Evolutionary conservation across 768 basidiomycete genomes (phyloP), one percentile per base, ranked within the genome.

Genomic region (Phanerochaete carnosa): DNA sequence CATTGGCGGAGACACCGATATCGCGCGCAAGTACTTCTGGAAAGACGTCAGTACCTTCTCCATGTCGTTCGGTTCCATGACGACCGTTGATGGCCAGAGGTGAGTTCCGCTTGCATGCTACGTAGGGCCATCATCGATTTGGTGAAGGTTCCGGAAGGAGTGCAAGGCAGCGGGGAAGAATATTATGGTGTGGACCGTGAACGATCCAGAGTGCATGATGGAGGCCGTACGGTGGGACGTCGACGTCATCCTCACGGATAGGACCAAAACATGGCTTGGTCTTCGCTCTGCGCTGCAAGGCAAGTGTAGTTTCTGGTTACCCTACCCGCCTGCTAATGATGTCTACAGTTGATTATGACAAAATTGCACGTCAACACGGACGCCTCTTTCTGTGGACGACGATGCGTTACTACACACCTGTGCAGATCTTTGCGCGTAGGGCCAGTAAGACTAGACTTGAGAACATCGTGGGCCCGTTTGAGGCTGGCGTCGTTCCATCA

Each of bases 181-280:
- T 65, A 66, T 98, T 58, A 89, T 95, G 83, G 93, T 94, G 2
- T 98, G 95, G 97, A 99, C 97, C 0, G 96, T 98, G 28, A 99
- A 99, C 69, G 82, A 88, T 49, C 86, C 86, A 11, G 85, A 85
- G 57, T 87, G 94, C 69, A 94, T 94, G 92, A 90, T 92, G 82
- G 92, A 94, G 89, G 89, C 88, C 45, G 89, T 87, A 25, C 63
- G 75, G 32, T 81, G 80, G 81, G 58, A 51, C 15, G 79, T 77
- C 35, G 72, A 76, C 49, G 81, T 73, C 9, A 78, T 83, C 62
- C 64, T 83, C 53, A 83, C 81, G 8, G 81, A 83, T 63, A 66
- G 70, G 11, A 74, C 78, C 29, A 72, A 72, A 60, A 73, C 67
- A 6, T 79, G 77, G 77, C 69, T 79, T 15, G 70, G 74, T 23